A percentile compares a stretch with the other conserved stretches of the same genome.
phyloP scores from a whole-genome alignment of 352 stramenopile genomes.

The Pythium phragmiticola region DNA sequence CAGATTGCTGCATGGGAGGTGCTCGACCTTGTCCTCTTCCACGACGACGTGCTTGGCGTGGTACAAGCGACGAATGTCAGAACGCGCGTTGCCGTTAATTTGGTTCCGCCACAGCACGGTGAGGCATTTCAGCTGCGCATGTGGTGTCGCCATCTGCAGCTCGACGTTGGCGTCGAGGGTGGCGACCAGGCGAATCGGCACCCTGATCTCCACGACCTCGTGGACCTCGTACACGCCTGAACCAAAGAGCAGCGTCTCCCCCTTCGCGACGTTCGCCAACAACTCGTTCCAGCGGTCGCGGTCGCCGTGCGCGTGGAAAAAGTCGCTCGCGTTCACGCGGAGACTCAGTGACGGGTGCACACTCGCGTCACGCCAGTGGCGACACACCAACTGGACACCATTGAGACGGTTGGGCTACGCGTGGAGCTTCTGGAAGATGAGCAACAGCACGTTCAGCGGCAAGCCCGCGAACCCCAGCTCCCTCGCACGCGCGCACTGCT shows the following conservation, averaged over 20 bases:
- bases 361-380: conserved; percentile 45
- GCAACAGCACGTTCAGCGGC: conserved; percentile 65
- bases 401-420: conserved; percentile 56
- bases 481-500: conserved; percentile 73
- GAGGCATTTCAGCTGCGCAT: conserved; percentile 55
- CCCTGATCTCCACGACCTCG: conserved; percentile 45
- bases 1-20: accelerated
- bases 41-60: too few species aligned
- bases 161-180: conserved; percentile 60
- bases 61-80: too few species aligned
- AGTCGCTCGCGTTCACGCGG: conserved; percentile 54
- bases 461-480: conserved; percentile 77
- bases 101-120: too few species aligned
- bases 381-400: conserved; percentile 48
- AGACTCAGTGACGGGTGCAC: conserved; percentile 44
- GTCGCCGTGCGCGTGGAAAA: conserved; percentile 23
- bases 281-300: conserved; percentile 26
- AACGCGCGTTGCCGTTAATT: too few species aligned
- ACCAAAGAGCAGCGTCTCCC: conserved; percentile 62
- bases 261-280: conserved; percentile 28
- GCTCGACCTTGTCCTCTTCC: too few species aligned
- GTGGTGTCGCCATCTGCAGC: conserved; percentile 54
- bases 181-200: conserved; percentile 47
- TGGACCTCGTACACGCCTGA: conserved; percentile 67
- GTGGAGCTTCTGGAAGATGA: conserved; percentile 85